Percentiles rank a stretch among this genome's conserved stretches.
Conservation (phyloP, 2,329 filamentous ascomycete species). For the Stagonosporopsis vannaccii region DNA sequence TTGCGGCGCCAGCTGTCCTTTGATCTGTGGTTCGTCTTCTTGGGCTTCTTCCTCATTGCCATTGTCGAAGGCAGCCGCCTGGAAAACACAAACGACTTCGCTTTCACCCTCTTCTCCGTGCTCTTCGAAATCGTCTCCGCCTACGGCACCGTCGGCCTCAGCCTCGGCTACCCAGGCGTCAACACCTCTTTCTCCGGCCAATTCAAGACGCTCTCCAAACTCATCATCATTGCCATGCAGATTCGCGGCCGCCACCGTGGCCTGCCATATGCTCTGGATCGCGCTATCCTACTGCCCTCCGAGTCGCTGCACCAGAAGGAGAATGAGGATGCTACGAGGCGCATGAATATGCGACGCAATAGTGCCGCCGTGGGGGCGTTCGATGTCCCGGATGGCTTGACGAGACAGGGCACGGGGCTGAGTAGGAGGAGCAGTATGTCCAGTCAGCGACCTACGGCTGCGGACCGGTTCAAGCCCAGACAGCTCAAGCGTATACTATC, state of each 20-base stretch:
- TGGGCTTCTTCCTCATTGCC: slow-evolving; percentile 90
- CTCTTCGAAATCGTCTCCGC: slow-evolving; percentile 54
- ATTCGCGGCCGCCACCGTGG: slow-evolving; percentile 71
- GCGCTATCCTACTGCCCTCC: slow-evolving; percentile 72
- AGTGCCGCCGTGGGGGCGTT: slow-evolving; percentile 30
- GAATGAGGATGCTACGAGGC: slow-evolving; percentile 58
- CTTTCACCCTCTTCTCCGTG: slow-evolving; percentile 58
- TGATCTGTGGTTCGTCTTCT: slow-evolving; percentile 95
- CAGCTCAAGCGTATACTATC: slow-evolving; percentile 32
- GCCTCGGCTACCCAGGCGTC: slow-evolving; percentile 77
- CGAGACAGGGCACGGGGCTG: slow-evolving; percentile 29
- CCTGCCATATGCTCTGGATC: slow-evolving; percentile 71
- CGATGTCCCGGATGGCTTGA: slow-evolving; percentile 17
- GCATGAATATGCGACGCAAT: slow-evolving; percentile 37
- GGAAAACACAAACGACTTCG: slow-evolving; percentile 63
- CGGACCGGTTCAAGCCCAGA: slow-evolving; percentile 24
- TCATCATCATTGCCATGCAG: slow-evolving; percentile 72
- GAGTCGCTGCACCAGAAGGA: slow-evolving; percentile 70
- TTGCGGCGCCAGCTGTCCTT: slow-evolving; percentile 93
- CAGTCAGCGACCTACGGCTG: slow-evolving; percentile 9
- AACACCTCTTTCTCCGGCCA: slow-evolving; percentile 84
- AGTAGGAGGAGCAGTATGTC: slow-evolving; percentile 28
- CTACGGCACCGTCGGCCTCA: slow-evolving; percentile 86
- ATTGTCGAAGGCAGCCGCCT: slow-evolving; percentile 84
- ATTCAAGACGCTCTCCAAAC: slow-evolving; percentile 74